Evolutionary conservation across 148 eudicot species (phyloP), one percentile per base, ranked within the genome.

Genomic region (Rhododendron ovatum): DNA sequence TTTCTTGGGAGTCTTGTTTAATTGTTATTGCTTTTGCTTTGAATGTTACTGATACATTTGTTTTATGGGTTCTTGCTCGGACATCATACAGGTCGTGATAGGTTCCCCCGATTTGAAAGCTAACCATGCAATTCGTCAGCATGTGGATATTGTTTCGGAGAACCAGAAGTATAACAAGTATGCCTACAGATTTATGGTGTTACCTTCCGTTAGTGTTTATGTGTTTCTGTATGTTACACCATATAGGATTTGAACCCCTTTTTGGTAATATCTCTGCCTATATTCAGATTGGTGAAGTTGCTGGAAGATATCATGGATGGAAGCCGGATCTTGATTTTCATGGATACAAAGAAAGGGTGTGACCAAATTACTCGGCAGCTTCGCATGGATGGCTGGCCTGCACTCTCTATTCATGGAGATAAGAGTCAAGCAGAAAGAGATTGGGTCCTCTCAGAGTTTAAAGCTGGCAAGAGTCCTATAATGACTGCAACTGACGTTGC

Each of bases 401-500:
- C 99, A 85, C 92, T 98, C 59, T 95, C 99, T 35, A 97, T 97
- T 85, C 99, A 97, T 83, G 99, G 99, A 88, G 99, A 97, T 88
- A 95, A 97, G 92, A 94, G 96, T 91, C 98, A 97, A 89, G 98
- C 98, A 26, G 99, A 97, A 91, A 93, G 99, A 82, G 99, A 97
- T 89, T 97, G 99, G 99, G 99, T 97, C 79, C 93, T 97, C 33
- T 95, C 98, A 57, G 98, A 97, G 91, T 97, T 95, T 78, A 94
- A 92, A 90, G 93, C 98, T 75, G 99, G 99, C 88, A 97, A 95
- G 90, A 94, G 98, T 88, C 99, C 98, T 33, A 97, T 95, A 88
- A 95, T 97, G 98, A 94, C 98, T 53, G 99, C 99, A 26, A 97
- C 99, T 20, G 99, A 97, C 88, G 99, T 97, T 91, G 99, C 98